Evolutionary conservation across 805 yeast species (phyloP), one percentile per base, ranked within the genome.

Genomic region (Candida chauliodis): DNA sequence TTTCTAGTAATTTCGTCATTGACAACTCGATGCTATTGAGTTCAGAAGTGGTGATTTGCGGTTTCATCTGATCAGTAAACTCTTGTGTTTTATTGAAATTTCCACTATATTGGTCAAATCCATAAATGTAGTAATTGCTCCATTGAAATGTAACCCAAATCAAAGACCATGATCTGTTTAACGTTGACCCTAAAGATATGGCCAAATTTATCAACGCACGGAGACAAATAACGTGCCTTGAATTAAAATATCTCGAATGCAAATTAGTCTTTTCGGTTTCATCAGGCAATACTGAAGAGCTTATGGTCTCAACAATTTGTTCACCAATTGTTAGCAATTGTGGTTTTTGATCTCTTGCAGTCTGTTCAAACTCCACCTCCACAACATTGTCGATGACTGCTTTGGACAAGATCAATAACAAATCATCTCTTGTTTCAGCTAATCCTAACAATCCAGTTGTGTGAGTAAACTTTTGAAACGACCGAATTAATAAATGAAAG

Each of bases 401-500:
- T 15, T 45, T 50, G 0, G 69, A 52, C 15, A 66, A 43, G 19
- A 62, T 44, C 23, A 37, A 28, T 10, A 68, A 47, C 13, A 64
- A 44, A 0, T 76, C 74, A 50, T 87, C 84, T 34, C 95, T 64
- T 16, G 81, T 66, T 0, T 63, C 65, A 1, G 57, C 52, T 9
- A 84, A 53, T 0, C 78, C 80, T n/a, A 89, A 58, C 11, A 87
- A 62, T 0, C 97, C 97, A 0, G 90, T 74, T 0, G 90, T 78
- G 54, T 88, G 96, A 5, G 95, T 78, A 34, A 86, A 68, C 45
- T 82, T 81, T 55, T 91, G 97, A 6, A 86, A 69, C 0, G 95
- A 75, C 27, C 95, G 66, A 2, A 89, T 77, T 3, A 82, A 52
- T 8, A 67, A 60, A 40, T 84, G 84, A 56, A 85, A 90, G 15